Conservation (phyloP, 306 rosid species). For the Inga oerstediana region DNA sequence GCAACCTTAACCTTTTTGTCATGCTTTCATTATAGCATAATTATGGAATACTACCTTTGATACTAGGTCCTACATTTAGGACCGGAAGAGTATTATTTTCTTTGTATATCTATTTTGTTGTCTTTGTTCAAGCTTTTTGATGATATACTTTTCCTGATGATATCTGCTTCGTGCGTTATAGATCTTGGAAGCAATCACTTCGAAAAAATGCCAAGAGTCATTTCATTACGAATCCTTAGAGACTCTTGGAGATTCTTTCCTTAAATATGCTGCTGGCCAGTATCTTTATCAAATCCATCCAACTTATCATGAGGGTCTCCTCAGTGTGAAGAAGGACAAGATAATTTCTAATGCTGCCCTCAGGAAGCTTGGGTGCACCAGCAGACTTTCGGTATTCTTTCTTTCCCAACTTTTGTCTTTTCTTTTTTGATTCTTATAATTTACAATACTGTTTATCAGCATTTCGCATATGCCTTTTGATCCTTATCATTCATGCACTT, state of each 20-base stretch:
- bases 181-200: conserved; percentile 91
- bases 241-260: conserved; percentile 93
- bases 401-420: neutral
- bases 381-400: conserved; percentile 62
- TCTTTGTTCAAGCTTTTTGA: neutral
- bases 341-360: conserved; percentile 79
- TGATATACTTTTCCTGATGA: conserved; percentile 6
- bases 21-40: neutral
- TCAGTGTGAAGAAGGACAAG: conserved; percentile 60
- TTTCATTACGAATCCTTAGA: conserved; percentile 84
- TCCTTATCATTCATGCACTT: neutral
- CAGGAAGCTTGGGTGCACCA: conserved; percentile 58
- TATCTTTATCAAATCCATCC: conserved; percentile 60
- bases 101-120: neutral
- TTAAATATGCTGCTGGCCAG: conserved; percentile 75
- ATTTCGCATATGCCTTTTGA: neutral
- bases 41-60: neutral
- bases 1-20: too few relatives aligned
- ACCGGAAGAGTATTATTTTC: neutral
- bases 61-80: too few relatives aligned
- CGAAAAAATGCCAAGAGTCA: conserved; percentile 72
- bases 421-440: conserved; percentile 8
- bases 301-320: conserved; percentile 78
- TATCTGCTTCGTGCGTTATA: conserved; percentile 32
- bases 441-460: conserved; percentile 1